These are phyloP conservation scores for Termitomyces sp. DNA, from an alignment of 768 basidiomycete species.

Conservation along the genomic window DNA sequence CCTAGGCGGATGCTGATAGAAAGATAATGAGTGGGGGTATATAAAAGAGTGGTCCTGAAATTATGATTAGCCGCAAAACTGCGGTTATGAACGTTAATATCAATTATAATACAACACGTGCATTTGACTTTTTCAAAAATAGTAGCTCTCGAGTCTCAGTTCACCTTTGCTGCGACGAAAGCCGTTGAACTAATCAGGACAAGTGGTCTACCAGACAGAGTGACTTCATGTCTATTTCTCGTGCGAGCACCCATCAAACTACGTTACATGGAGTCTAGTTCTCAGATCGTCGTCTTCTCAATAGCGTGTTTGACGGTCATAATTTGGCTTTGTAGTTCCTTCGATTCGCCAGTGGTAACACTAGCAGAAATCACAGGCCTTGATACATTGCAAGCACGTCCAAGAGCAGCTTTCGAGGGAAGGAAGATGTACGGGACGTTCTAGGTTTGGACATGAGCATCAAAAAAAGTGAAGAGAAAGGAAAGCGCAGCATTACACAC, in stretches of 20 bases:
- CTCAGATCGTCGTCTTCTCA: conserved; percentile 59
- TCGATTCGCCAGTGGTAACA: conserved; percentile 94
- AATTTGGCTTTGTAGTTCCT: conserved; percentile 89
- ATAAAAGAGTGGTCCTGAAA: conserved; percentile 1
- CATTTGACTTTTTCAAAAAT: too few relatives aligned
- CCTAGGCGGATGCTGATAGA: not conserved
- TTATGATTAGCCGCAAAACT: not conserved
- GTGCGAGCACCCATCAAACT: not conserved
- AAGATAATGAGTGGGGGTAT: not conserved
- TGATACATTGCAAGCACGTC: conserved; percentile 93
- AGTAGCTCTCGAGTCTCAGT: not conserved
- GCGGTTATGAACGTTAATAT: not conserved
- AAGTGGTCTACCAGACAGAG: too few relatives aligned
- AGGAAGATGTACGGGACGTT: conserved; percentile 97
- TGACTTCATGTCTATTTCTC: not conserved
- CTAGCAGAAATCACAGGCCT: conserved; percentile 94
- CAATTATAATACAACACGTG: not conserved
- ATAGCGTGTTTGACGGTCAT: conserved; percentile 79
- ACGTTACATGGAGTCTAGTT: not conserved
- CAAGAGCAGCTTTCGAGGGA: conserved; percentile 92
- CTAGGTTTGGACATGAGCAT: conserved; percentile 33
- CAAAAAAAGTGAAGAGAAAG: not conserved
- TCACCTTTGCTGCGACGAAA: not conserved
- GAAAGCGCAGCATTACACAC: conserved; percentile 32
- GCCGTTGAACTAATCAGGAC: not conserved